Evolutionary conservation across 148 eudicot species (phyloP), one percentile per base, ranked within the genome.

Genomic region (Silene uniflora): DNA sequence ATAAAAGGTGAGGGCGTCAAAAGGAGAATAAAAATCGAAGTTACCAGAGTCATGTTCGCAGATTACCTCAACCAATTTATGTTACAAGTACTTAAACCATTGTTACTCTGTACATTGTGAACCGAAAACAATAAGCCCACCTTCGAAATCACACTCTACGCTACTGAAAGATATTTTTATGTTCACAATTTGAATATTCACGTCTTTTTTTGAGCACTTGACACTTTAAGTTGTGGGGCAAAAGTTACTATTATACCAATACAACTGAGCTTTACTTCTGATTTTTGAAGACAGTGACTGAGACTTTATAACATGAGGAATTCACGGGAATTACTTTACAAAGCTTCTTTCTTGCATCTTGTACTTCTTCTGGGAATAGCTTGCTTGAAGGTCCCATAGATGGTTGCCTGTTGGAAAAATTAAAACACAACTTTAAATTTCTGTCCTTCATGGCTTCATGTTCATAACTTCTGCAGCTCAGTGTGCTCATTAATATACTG

Each of bases 321-420:
- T 52, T 22, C 27, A 24, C n/a, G 27, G 19, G 21, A 49, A 29
- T 76, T 18, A 24, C 58, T 74, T 62, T 63, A 73, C 62, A 42
- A 71, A 23, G 71, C 81, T 27, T 73, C 84, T 74, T 77, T 82
- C 78, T 80, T 83, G 63, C 79, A 79, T 60, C 77, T 84, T 47
- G 83, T 72, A 63, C 81, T 73, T 75, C 81, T 85, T 77, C 89
- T 79, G n/a, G 86, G 88, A 14, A 88, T 80, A 27, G 80, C 91
- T 75, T 88, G 91, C 87, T 88, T 88, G 62, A 86, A 78, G 24
- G 87, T 83, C 70, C 85, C 86, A 71, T 81, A 88, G 46, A 88
- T 76, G 3, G 84, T 66, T 64, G 77, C 85, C 88, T 88, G 88
- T 73, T 60, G 16, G 11, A 49, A 7, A 49, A 14, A 21, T 52